A percentile compares a stretch with the other conserved stretches of the same genome.
Conservation (phyloP, 2,329 filamentous ascomycete species). For the Fusarium abutilonis region DNA sequence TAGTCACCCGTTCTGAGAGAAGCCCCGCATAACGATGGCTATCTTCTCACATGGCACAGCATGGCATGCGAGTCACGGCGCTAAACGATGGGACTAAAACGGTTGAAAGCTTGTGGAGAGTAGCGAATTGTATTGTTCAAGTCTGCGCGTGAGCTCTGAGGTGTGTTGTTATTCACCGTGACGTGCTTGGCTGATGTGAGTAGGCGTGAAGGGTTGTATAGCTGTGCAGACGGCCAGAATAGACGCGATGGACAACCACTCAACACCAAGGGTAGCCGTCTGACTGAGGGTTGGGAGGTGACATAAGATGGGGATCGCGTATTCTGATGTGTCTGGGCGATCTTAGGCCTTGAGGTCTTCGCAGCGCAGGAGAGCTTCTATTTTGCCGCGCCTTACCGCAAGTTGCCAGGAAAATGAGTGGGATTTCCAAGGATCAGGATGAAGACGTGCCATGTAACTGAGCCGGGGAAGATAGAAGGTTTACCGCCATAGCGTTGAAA, state of each 20-base stretch:
- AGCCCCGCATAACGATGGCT: constrained; percentile 22
- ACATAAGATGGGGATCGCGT: constrained; percentile 24
- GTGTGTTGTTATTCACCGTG: constrained; percentile 39
- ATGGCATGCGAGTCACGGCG: constrained; percentile 37
- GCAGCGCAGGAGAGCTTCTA: constrained; percentile 12
- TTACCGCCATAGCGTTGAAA: constrained; percentile 26
- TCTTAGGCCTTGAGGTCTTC: constrained; percentile 16
- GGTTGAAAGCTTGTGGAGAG: constrained; percentile 4
- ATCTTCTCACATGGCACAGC: constrained; percentile 21
- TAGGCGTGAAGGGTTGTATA: constrained; percentile 13
- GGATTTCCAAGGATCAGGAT: neutral
- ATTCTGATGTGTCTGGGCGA: constrained; percentile 22
- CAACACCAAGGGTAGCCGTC: constrained; percentile 13
- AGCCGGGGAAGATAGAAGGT: constrained; percentile 22
- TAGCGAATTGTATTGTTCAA: constrained; percentile 18
- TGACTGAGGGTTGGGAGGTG: constrained; percentile 9
- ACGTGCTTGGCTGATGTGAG: constrained; percentile 40
- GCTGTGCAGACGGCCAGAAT: constrained; percentile 7
- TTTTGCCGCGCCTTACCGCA: constrained; percentile 18
- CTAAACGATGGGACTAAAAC: constrained; percentile 25
- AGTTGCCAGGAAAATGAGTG: constrained; percentile 3
- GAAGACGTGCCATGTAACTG: constrained; percentile 17
- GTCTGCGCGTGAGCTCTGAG: constrained; percentile 24
- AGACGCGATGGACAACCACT: constrained; percentile 26
- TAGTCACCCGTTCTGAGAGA: constrained; percentile 7